phyloP scores from a whole-genome alignment of 768 basidiomycete genomes.

The Boletus insuetus region DNA sequence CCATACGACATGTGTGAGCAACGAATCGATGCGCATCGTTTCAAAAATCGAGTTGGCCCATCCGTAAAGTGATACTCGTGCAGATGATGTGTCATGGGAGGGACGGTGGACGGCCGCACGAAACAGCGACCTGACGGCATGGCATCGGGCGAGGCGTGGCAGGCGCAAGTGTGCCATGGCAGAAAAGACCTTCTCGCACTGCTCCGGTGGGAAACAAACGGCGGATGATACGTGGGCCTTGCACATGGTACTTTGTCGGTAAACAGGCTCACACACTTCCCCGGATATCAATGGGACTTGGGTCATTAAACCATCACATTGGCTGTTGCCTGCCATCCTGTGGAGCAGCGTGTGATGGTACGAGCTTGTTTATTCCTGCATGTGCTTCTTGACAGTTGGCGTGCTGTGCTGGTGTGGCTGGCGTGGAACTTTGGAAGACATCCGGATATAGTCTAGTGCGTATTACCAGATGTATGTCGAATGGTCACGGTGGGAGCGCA shows the following conservation, averaged over 20 bases:
- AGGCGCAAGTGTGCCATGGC: background rate
- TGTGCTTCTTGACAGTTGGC: constrained; percentile 14
- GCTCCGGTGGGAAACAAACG: background rate
- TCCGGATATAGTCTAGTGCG: constrained; percentile 9
- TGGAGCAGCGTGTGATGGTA: constrained; percentile 13
- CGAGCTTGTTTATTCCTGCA: constrained; percentile 16
- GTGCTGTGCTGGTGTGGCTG: constrained; percentile 21
- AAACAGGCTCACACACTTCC: background rate
- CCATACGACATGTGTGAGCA: background rate
- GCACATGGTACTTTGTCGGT: constrained; percentile 5
- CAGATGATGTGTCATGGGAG: background rate
- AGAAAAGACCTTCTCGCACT: background rate
- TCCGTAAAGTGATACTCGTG: background rate
- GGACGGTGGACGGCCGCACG: background rate
- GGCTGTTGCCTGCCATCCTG: constrained; percentile 16
- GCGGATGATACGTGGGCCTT: background rate
- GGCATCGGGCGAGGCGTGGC: background rate
- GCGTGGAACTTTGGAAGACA: constrained; percentile 1
- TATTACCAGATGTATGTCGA: background rate
- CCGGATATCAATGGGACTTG: background rate
- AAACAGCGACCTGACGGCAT: constrained; percentile 1
- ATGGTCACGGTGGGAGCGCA: constrained; percentile 1
- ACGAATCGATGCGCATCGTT: background rate
- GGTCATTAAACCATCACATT: background rate
- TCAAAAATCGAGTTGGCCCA: background rate